phyloP scores from a whole-genome alignment of 2,329 filamentous ascomycete species.

The Beauveria varroae region DNA sequence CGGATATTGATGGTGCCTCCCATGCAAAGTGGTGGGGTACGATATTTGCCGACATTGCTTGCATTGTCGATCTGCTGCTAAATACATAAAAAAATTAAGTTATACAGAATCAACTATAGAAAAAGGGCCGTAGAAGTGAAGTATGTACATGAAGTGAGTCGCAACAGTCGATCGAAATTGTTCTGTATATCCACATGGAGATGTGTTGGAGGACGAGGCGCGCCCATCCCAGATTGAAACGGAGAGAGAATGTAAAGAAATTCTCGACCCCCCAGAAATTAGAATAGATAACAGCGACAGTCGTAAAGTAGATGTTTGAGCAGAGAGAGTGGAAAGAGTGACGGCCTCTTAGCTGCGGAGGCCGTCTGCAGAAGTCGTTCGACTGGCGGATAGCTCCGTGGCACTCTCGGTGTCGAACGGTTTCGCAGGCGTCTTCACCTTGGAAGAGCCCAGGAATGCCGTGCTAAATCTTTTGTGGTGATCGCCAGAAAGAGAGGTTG shows the following conservation, averaged over 20 bases:
- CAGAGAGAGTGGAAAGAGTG: neutral
- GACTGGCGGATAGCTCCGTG: slow-evolving; percentile 38
- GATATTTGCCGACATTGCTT: neutral
- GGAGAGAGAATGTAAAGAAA: neutral
- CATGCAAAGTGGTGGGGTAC: neutral
- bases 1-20: neutral
- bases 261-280: neutral
- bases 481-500: neutral
- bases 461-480: slow-evolving; percentile 11
- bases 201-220: neutral
- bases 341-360: neutral
- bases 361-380: slow-evolving; percentile 29
- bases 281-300: neutral
- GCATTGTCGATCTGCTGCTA: neutral
- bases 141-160: slow-evolving; percentile 1
- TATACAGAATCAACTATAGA: neutral
- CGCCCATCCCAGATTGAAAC: neutral
- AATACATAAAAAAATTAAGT: neutral
- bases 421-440: slow-evolving; percentile 16
- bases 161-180: neutral
- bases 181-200: slow-evolving; percentile 3
- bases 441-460: slow-evolving; percentile 13
- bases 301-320: neutral
- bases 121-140: neutral
- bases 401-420: slow-evolving; percentile 43